These are phyloP conservation scores for Quercus dentata DNA, from an alignment of 306 rosid genomes.

Conservation along the genomic window DNA sequence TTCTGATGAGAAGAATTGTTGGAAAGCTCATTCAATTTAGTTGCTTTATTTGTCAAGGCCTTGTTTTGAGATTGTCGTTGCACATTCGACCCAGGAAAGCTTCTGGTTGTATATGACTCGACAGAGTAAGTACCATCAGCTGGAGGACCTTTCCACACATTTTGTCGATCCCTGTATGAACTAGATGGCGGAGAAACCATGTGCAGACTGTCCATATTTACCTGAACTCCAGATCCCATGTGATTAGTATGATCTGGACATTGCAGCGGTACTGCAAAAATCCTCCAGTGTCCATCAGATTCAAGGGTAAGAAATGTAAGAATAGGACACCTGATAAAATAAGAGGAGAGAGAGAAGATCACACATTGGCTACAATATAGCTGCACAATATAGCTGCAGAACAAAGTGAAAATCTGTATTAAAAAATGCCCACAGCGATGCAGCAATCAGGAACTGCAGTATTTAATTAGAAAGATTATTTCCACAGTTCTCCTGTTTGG, in stretches of 20 bases:
- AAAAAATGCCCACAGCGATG: not conserved
- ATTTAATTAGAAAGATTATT: not conserved
- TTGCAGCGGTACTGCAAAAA: conserved; percentile 46
- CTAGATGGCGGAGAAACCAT: conserved; percentile 52
- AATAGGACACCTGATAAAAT: conserved; percentile 52
- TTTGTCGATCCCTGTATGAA: conserved; percentile 41
- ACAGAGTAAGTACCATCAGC: conserved; percentile 38
- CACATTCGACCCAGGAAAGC: conserved; percentile 36
- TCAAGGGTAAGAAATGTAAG: conserved; percentile 36
- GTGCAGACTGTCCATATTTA: conserved; percentile 54
- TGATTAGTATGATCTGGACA: conserved; percentile 27
- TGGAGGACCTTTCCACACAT: conserved; percentile 31
- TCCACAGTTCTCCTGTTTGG: not conserved
- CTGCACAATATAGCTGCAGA: too few relatives aligned
- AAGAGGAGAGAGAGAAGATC: conserved; percentile 2
- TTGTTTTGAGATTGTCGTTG: conserved; percentile 54
- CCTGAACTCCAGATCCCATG: conserved; percentile 27
- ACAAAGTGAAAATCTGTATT: not conserved
- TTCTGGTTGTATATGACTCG: conserved; percentile 38
- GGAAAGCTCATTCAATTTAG: conserved; percentile 50
- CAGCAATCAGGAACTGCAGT: not conserved
- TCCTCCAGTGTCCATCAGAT: conserved; percentile 56
- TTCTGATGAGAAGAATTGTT: conserved; percentile 34
- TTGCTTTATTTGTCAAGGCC: conserved; percentile 41
- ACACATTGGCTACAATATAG: too few relatives aligned